These are phyloP conservation scores for Glomus cerebriforme DNA, from an alignment of 192 early-diverging fungal genomes.

Conservation along the genomic window DNA sequence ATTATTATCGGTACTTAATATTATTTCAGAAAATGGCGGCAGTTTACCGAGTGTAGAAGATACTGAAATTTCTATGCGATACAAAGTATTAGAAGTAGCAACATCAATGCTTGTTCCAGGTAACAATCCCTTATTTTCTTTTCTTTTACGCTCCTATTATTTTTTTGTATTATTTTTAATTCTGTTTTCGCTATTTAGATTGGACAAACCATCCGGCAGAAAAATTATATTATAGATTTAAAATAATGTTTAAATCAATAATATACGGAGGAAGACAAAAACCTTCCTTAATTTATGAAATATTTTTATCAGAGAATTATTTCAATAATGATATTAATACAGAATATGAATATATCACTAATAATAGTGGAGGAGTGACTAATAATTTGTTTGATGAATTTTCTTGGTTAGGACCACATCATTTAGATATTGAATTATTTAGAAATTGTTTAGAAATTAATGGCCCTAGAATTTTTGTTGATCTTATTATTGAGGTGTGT, in stretches of 20 bases:
- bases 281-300: background rate
- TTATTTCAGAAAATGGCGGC: background rate
- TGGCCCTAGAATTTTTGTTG: slow-evolving; percentile 18
- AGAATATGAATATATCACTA: background rate
- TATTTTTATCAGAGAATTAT: too few relatives aligned
- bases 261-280: slow-evolving; percentile 5
- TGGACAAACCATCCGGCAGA: slow-evolving; percentile 23
- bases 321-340: background rate
- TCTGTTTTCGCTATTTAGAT: background rate
- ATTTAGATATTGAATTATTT: slow-evolving; percentile 32
- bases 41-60: background rate
- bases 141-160: background rate
- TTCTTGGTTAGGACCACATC: slow-evolving; percentile 4
- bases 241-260: slow-evolving; percentile 15
- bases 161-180: background rate
- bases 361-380: background rate
- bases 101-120: background rate
- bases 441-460: slow-evolving; percentile 6
- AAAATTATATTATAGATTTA: slow-evolving; percentile 13
- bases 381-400: background rate
- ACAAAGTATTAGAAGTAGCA: background rate
- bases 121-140: background rate
- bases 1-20: background rate
- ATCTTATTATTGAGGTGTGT: slow-evolving; percentile 20
- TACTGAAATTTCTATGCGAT: background rate